These are phyloP conservation scores for Phytophthora podocarpi DNA, from an alignment of 352 stramenopile species.

Conservation along the genomic window DNA sequence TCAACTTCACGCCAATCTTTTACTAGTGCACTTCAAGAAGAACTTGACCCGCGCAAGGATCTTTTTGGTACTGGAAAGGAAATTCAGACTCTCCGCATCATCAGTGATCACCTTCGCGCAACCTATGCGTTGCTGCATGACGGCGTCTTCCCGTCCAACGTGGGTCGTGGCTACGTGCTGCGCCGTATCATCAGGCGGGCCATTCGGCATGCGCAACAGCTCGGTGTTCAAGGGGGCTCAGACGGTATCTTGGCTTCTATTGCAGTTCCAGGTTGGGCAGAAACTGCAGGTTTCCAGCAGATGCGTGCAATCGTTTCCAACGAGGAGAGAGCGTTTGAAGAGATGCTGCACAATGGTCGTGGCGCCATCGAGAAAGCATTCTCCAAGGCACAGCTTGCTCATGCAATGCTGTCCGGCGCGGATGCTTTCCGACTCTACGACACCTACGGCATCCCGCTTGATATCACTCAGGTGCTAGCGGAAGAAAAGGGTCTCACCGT, in stretches of 20 bases:
- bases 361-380: constrained; percentile 72
- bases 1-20: constrained; percentile 36
- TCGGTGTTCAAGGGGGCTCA: constrained; percentile 46
- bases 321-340: constrained; percentile 72
- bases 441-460: constrained; percentile 78
- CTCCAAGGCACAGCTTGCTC: constrained; percentile 12
- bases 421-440: constrained; percentile 80
- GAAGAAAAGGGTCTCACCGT: constrained; percentile 63
- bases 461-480: constrained; percentile 74
- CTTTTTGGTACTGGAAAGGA: constrained; percentile 56
- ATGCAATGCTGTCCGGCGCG: constrained; percentile 41
- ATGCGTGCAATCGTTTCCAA: constrained; percentile 74
- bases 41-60: constrained; percentile 46
- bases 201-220: constrained; percentile 73
- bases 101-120: constrained; percentile 96
- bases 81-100: constrained; percentile 84
- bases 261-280: constrained; percentile 50
- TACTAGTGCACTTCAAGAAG: constrained; percentile 39
- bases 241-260: constrained; percentile 51
- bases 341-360: constrained; percentile 70
- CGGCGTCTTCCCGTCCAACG: constrained; percentile 95
- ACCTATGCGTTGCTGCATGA: constrained; percentile 94
- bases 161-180: constrained; percentile 96
- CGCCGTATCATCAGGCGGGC: constrained; percentile 93
- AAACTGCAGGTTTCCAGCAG: constrained; percentile 46